A percentile compares a stretch with the other conserved stretches of the same genome.
phyloP scores from a whole-genome alignment of 2,329 filamentous ascomycete species.

The Colletotrichum tamarilloi region DNA sequence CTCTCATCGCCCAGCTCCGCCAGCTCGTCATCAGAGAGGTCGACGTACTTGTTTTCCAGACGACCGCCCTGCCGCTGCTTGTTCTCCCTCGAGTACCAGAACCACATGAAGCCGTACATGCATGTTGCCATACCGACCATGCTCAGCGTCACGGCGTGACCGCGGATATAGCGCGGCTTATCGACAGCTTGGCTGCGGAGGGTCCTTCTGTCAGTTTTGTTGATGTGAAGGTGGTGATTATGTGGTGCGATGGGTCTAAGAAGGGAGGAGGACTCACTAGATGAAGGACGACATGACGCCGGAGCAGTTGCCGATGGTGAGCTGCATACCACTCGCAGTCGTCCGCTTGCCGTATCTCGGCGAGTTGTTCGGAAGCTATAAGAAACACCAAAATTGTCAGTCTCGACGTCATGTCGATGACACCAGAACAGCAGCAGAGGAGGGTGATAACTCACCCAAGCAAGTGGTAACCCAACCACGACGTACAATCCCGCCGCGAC shows the following conservation, averaged over 20 bases:
- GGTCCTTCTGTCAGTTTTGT: background rate
- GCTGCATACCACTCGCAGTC: conserved; percentile 76
- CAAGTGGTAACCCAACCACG: conserved; percentile 65
- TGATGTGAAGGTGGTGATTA: too few relatives aligned
- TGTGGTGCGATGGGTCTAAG: too few relatives aligned
- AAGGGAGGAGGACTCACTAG: conserved; percentile 18
- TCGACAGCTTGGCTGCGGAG: conserved; percentile 54
- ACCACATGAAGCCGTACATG: conserved; percentile 50
- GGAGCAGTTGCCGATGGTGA: conserved; percentile 76
- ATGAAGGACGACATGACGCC: conserved; percentile 60
- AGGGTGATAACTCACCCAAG: conserved; percentile 54
- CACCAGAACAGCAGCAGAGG: too few relatives aligned
- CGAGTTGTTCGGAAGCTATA: conserved; percentile 66
- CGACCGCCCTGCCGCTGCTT: conserved; percentile 52
- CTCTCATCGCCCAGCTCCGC: conserved; percentile 65
- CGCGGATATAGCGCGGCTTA: conserved; percentile 67
- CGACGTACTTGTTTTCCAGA: conserved; percentile 51
- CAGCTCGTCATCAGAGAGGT: conserved; percentile 58
- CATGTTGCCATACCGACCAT: conserved; percentile 37
- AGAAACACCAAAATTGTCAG: background rate
- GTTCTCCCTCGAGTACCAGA: conserved; percentile 56
- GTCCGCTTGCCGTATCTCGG: conserved; percentile 83
- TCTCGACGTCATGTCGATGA: too few relatives aligned
- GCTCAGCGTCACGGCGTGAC: conserved; percentile 63
- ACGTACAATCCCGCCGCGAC: conserved; percentile 79